phyloP scores from a whole-genome alignment of 805 yeast genomes.

The Scheffersomyces lignosus region DNA sequence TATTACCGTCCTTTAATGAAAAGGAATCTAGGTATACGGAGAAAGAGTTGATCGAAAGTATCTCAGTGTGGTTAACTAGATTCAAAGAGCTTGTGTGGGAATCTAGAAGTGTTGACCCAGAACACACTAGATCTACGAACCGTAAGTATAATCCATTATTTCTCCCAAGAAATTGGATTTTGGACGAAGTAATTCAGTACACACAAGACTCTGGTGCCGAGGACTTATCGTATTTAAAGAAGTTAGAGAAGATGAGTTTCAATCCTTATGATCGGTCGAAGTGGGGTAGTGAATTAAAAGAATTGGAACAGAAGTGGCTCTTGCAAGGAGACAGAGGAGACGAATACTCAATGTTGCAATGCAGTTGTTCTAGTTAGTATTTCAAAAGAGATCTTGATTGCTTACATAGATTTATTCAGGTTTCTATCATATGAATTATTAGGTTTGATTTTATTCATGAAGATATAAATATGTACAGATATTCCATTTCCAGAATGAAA shows the following conservation, averaged over 20 bases:
- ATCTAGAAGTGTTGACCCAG: constrained; percentile 32
- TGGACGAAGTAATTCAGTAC: constrained; percentile 73
- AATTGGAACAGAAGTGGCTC: constrained; percentile 56
- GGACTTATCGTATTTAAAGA: constrained; percentile 53
- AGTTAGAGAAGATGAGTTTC: constrained; percentile 67
- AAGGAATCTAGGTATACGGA: constrained; percentile 20
- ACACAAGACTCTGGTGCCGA: constrained; percentile 51
- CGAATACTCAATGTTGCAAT: constrained; percentile 62
- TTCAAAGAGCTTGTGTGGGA: constrained; percentile 48
- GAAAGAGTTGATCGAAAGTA: constrained; percentile 40
- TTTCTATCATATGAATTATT: background rate
- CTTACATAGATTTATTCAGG: constrained; percentile 1
- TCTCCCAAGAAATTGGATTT: constrained; percentile 80
- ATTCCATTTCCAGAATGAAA: background rate
- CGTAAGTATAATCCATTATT: constrained; percentile 68
- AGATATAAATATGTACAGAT: background rate
- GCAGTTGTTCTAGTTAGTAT: constrained; percentile 62
- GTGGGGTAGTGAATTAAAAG: constrained; percentile 69
- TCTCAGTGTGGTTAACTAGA: constrained; percentile 52
- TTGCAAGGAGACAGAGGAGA: constrained; percentile 50
- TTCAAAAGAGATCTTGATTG: background rate
- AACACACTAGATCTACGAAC: constrained; percentile 30
- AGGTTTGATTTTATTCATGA: background rate
- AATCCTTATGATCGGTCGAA: constrained; percentile 68
- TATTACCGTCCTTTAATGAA: constrained; percentile 20